phyloP scores from a whole-genome alignment of 225 moss, liverwort and hornwort species.

The Pseudoscleropodium purum region DNA sequence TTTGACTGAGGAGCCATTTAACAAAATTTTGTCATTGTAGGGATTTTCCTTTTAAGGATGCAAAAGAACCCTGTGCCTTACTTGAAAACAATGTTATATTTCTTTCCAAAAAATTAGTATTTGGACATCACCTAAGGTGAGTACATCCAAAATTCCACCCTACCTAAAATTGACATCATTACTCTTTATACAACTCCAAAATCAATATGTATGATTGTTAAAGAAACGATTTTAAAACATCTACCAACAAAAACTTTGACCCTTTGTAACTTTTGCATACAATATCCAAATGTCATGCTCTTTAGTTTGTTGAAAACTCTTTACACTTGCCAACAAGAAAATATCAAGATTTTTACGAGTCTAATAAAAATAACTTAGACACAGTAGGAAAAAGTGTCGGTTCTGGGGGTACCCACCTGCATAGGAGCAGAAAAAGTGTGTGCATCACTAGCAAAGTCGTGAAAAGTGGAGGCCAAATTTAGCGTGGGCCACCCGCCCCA shows the following conservation, averaged over 20 bases:
- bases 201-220: not conserved
- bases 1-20: too few species aligned
- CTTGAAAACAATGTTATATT: not conserved
- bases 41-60: too few species aligned
- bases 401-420: too few species aligned
- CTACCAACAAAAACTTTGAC: not conserved
- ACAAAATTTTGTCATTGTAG: too few species aligned
- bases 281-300: too few species aligned
- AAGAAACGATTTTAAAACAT: not conserved
- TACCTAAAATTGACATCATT: not conserved
- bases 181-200: not conserved
- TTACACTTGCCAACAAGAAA: too few species aligned
- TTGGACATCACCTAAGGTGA: not conserved
- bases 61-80: too few species aligned
- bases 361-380: too few species aligned
- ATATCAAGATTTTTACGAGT: too few species aligned
- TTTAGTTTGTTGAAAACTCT: too few species aligned
- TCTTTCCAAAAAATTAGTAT: not conserved
- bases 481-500: not conserved
- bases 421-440: not conserved
- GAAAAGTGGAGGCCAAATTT: not conserved
- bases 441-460: not conserved
- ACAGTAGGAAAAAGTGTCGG: too few species aligned
- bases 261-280: not conserved
- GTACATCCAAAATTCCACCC: too few species aligned